These are phyloP conservation scores for Quercus phellos DNA, from an alignment of 331 rosid species.

Conservation along the genomic window DNA sequence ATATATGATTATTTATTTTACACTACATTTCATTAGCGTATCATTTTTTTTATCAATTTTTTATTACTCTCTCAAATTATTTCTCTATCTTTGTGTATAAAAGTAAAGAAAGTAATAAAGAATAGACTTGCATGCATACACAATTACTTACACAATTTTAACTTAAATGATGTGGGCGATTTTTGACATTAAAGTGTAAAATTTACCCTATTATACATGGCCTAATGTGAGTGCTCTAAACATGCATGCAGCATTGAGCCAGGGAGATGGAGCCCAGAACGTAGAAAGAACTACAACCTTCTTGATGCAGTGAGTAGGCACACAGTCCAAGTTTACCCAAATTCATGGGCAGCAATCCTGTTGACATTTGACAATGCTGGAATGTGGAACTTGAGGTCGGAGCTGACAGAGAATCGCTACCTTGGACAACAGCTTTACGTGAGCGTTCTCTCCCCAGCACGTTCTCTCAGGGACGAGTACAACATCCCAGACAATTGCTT, in stretches of 20 bases:
- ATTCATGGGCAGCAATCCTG: conserved; percentile 71
- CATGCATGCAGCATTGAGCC: conserved; percentile 40
- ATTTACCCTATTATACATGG: too few relatives aligned
- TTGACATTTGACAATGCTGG: conserved; percentile 66
- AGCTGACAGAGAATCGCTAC: conserved; percentile 46
- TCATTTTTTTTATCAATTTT: too few relatives aligned
- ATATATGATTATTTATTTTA: too few relatives aligned
- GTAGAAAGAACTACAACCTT: conserved; percentile 53
- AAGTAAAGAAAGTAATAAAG: too few relatives aligned
- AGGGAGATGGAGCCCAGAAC: conserved; percentile 60
- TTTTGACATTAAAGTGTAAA: rapidly evolving
- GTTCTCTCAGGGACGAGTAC: conserved; percentile 61
- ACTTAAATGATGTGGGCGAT: rapidly evolving
- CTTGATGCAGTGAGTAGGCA: conserved; percentile 67
- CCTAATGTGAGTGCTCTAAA: too few relatives aligned
- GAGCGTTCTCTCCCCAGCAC: conserved; percentile 37
- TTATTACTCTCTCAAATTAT: too few relatives aligned
- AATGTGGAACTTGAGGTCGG: conserved; percentile 74
- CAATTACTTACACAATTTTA: too few relatives aligned
- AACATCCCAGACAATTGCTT: conserved; percentile 37
- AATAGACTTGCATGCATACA: too few relatives aligned
- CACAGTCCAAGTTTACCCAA: conserved; percentile 69
- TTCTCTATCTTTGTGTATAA: too few relatives aligned
- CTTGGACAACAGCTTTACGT: conserved; percentile 65
- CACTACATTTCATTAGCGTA: rapidly evolving